Evolutionary conservation across 805 yeast genomes (phyloP).

Genomic region (Candida morakotiae): DNA sequence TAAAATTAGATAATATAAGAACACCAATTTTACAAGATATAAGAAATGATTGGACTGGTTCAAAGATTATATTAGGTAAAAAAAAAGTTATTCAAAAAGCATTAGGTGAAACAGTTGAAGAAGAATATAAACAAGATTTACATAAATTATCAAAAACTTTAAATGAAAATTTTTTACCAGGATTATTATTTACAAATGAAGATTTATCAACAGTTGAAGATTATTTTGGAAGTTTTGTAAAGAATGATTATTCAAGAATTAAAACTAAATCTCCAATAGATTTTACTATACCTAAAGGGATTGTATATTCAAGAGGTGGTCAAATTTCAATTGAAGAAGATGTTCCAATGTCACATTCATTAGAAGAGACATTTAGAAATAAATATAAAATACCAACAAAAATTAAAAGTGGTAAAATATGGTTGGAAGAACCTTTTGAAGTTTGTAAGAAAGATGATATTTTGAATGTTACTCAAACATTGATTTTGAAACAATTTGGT

Average conservation of each 20-base stretch:
- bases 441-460: conserved; percentile 80
- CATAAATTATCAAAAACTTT: conserved; percentile 55
- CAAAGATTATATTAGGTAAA: conserved; percentile 85
- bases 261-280: conserved; percentile 80
- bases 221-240: conserved; percentile 77
- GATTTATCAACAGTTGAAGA: conserved; percentile 80
- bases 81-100: conserved; percentile 92
- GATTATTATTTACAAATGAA: conserved; percentile 87
- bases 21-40: conserved; percentile 93
- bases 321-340: conserved; percentile 87
- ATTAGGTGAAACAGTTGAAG: conserved; percentile 80
- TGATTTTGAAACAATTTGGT: conserved; percentile 91
- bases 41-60: conserved; percentile 89
- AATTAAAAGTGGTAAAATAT: conserved; percentile 84
- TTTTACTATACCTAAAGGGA: conserved; percentile 84
- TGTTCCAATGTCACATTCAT: conserved; percentile 92
- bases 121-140: conserved; percentile 70
- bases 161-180: conserved; percentile 63
- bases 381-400: conserved; percentile 88
- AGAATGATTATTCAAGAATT: conserved; percentile 85
- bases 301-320: conserved; percentile 93
- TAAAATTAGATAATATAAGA: conserved; percentile 86
- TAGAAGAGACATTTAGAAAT: conserved; percentile 89
- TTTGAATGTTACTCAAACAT: conserved; percentile 86
- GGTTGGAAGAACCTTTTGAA: conserved; percentile 66